Evolutionary conservation across 2,329 filamentous ascomycete species (phyloP).

Genomic region (Harringtonia aguacate): DNA sequence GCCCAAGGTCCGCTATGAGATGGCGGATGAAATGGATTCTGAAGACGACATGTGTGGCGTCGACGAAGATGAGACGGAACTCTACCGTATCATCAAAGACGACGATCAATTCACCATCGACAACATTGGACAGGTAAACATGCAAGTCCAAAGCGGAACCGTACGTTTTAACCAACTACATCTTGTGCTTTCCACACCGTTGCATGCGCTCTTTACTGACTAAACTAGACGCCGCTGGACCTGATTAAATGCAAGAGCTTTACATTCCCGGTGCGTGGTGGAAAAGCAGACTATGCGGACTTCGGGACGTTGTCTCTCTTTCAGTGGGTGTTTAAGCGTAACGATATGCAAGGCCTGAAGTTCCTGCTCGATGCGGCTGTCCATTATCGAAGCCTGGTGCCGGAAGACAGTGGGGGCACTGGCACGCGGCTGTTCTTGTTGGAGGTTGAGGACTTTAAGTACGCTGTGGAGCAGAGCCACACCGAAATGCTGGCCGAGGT

Average conservation of each 20-base stretch:
- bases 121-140: slow-evolving; percentile 58
- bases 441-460: no score
- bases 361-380: slow-evolving; percentile 45
- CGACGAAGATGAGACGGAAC: slow-evolving; percentile 25
- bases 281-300: slow-evolving; percentile 15
- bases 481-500: slow-evolving; percentile 49
- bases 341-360: slow-evolving; percentile 43
- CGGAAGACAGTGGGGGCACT: slow-evolving; percentile 15
- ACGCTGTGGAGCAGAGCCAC: slow-evolving; percentile 35
- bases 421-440: slow-evolving; percentile 15
- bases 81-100: slow-evolving; percentile 46
- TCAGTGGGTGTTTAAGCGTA: slow-evolving; percentile 34
- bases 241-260: slow-evolving; percentile 34
- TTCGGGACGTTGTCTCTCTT: slow-evolving; percentile 20
- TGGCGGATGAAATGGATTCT: slow-evolving; percentile 26
- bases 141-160: slow-evolving; percentile 54
- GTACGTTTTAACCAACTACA: background rate
- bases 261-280: slow-evolving; percentile 22
- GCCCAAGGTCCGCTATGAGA: slow-evolving; percentile 37
- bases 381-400: slow-evolving; percentile 16
- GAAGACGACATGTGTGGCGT: slow-evolving; percentile 17
- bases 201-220: background rate
- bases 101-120: slow-evolving; percentile 65
- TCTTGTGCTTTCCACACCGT: background rate
- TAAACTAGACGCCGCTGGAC: slow-evolving; percentile 32